Base-by-base conservation (phyloP, 2,329 filamentous ascomycete genomes). In the Pseudogymnoascus destructans region DNA sequence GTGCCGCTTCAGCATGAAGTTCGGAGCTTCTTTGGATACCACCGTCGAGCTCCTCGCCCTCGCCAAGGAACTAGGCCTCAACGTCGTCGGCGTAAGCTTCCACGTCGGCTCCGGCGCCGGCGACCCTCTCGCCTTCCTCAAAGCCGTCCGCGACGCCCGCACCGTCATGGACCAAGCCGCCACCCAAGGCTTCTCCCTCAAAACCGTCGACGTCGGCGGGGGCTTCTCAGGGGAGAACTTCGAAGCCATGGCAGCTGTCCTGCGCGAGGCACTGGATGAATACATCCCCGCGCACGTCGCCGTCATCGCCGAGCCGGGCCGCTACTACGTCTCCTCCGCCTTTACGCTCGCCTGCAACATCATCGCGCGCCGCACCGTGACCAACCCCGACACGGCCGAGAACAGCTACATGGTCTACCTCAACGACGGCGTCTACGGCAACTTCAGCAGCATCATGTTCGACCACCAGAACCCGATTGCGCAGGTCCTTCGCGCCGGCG, bases 361-460 rank as follows among this genome's bases (percentile, higher is more conserved):
- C 70, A 98, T 97, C 70, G 92, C 93, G 27, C 89, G 93, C 61
- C 92, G 93, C 68, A 90, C 89, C 38, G 85, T 97, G 59, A 79
- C 85, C 63, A 84, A 92, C 68, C 82, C 87, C 3, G 75, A 75
- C 17, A 77, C 79, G 9, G 77, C 77, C 56, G 77, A 79, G 62
- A 84, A 82, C 61, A 88, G 85, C 64, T 96, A 95, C 78, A 98
- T 97, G 93, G 75, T 96, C 52, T 98, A 98, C 72, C 77, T 97
- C 71, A 98, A 98, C 70, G 93, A 98, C 66, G 93, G 93, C 25
- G 86, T 97, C 58, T 98, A 98, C 69, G 93, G 93, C 68, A 97
- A 97, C 76, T 97, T 98, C 70, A 95, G 89, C 64, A 95, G 90
- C 81, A 97, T 97, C 79, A 95, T 97, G 77, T 98, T 96, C 71